Evolutionary conservation across 768 basidiomycete genomes (phyloP).

Genomic region (Tylopilus sp.): DNA sequence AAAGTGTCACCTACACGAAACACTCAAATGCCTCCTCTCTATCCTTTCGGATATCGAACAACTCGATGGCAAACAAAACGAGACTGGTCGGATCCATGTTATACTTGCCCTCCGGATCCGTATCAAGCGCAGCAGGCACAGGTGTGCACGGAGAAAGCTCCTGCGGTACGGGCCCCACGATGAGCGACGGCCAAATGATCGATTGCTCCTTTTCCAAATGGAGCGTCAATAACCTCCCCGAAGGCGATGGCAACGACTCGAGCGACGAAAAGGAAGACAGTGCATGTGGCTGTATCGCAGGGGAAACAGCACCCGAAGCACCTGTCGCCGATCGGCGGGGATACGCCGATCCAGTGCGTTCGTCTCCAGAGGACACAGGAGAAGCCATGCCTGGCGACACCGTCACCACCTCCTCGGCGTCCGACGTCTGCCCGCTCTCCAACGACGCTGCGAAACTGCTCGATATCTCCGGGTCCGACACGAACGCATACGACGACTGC

Average conservation of each 20-base stretch:
- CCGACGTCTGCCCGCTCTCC: slow-evolving; percentile 70
- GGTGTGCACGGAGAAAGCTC: slow-evolving; percentile 50
- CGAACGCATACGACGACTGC: slow-evolving; percentile 75
- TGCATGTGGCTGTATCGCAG: slow-evolving; percentile 50
- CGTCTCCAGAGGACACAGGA: slow-evolving; percentile 58
- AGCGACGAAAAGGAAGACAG: slow-evolving; percentile 77
- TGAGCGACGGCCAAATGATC: slow-evolving; percentile 78
- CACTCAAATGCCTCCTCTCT: slow-evolving; percentile 79
- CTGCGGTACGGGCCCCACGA: slow-evolving; percentile 69
- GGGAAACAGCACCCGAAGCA: slow-evolving; percentile 54
- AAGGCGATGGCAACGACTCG: slow-evolving; percentile 60
- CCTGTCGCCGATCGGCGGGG: slow-evolving; percentile 22
- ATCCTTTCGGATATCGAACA: slow-evolving; percentile 71
- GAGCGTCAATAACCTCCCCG: slow-evolving; percentile 70
- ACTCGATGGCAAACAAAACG: slow-evolving; percentile 64
- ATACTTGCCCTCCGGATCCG: slow-evolving; percentile 54
- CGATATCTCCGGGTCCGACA: slow-evolving; percentile 83
- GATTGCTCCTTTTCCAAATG: slow-evolving; percentile 80
- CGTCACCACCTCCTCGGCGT: slow-evolving; percentile 57
- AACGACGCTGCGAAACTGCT: slow-evolving; percentile 83
- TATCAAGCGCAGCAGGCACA: slow-evolving; percentile 52
- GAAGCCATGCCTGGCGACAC: slow-evolving; percentile 62
- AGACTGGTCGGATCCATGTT: slow-evolving; percentile 88
- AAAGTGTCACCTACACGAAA: slow-evolving; percentile 54
- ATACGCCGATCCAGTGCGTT: slow-evolving; percentile 29